These are phyloP conservation scores for Ministeria vibrans DNA, from an alignment of 78 protist species.

Conservation along the genomic window DNA sequence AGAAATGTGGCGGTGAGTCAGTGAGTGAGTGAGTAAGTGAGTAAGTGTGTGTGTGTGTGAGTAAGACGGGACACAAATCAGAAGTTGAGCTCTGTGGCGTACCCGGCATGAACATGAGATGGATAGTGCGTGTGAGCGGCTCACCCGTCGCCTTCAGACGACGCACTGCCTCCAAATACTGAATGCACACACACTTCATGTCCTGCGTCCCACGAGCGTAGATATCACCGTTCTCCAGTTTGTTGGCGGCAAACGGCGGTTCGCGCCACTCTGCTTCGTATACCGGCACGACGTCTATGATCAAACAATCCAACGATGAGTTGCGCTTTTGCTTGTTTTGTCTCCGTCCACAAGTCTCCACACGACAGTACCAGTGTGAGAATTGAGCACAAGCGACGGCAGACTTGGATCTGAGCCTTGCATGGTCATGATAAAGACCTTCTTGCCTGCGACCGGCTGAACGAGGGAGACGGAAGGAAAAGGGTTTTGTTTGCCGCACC, in stretches of 20 bases:
- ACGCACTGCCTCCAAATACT: constrained; percentile 41
- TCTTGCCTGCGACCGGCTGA: constrained; percentile 15
- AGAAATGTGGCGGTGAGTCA: neutral
- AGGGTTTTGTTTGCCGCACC: no score
- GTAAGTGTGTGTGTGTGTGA: neutral
- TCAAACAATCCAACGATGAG: no score
- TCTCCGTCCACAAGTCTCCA: neutral
- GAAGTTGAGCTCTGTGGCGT: no score
- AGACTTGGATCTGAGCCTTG: constrained; percentile 50
- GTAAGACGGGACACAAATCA: no score
- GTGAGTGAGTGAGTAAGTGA: no score
- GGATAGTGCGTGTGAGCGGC: constrained; percentile 21
- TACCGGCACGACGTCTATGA: constrained; percentile 63
- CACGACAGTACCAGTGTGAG: constrained; percentile 80
- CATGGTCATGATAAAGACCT: constrained; percentile 48
- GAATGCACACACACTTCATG: constrained; percentile 84
- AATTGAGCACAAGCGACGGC: constrained; percentile 58
- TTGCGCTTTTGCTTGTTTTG: neutral
- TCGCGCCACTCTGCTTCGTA: constrained; percentile 43
- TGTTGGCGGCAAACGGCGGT: constrained; percentile 44
- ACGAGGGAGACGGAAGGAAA: no score
- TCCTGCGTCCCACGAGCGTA: constrained; percentile 84
- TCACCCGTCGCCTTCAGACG: constrained; percentile 13
- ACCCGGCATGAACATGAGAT: constrained; percentile 48
- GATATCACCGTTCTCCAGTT: constrained; percentile 46